These are phyloP conservation scores for Fusarium sp. DNA, from an alignment of 2,329 filamentous ascomycete species.

Conservation along the genomic window DNA sequence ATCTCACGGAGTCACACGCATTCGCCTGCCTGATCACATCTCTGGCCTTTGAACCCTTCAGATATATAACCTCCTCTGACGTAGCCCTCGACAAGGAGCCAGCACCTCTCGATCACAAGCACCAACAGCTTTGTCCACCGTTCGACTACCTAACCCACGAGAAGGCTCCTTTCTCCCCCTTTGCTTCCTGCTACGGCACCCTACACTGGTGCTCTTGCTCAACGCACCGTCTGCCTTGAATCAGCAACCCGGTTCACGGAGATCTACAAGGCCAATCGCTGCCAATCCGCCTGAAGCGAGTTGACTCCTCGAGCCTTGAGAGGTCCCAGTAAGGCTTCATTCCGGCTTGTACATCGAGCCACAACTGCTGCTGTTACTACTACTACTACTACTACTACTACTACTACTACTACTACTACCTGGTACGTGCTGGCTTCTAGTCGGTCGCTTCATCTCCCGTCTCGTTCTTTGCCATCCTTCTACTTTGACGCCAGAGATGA, in stretches of 20 bases:
- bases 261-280: conserved; percentile 12
- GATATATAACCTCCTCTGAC: conserved; percentile 2
- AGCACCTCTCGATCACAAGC: conserved; percentile 8
- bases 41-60: background rate
- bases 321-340: conserved; percentile 9
- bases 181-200: background rate
- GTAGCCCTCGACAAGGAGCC: background rate
- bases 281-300: conserved; percentile 13
- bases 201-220: background rate
- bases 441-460: conserved; percentile 30
- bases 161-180: conserved; percentile 17
- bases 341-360: conserved; percentile 4
- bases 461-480: conserved; percentile 19
- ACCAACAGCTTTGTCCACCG: conserved; percentile 31
- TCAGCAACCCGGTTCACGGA: background rate
- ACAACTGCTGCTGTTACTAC: conserved; percentile 15
- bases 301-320: background rate
- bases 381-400: conserved; percentile 12
- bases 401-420: conserved; percentile 13
- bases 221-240: conserved; percentile 4
- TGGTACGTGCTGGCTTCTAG: conserved; percentile 27
- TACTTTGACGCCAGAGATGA: conserved; percentile 29
- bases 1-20: background rate
- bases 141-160: conserved; percentile 10
- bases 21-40: background rate